Percentiles rank a stretch among this genome's conserved stretches.
These are phyloP conservation scores for Ceriops decandra DNA, from an alignment of 345 rosid species.

Conservation along the genomic window DNA sequence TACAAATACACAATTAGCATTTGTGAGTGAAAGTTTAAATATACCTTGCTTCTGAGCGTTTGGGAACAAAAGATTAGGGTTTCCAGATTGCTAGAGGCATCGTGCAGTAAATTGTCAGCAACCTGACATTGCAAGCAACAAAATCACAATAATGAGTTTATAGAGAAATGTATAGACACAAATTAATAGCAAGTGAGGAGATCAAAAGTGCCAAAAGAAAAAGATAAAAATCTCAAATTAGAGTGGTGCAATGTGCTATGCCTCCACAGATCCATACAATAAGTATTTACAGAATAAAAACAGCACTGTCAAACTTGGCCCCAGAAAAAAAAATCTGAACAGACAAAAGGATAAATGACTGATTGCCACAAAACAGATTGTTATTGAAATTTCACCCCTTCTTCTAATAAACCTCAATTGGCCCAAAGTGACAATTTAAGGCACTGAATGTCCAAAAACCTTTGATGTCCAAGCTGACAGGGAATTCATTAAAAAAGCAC, in stretches of 20 bases:
- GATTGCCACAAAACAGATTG: too few species aligned
- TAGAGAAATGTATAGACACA: background rate
- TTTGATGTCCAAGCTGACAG: too few species aligned
- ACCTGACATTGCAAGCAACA: conserved; percentile 42
- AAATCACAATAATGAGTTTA: conserved; percentile 2
- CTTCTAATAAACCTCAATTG: too few species aligned
- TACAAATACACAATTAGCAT: background rate
- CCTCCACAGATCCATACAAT: background rate
- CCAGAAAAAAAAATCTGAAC: too few species aligned
- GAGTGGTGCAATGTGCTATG: background rate
- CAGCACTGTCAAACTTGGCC: background rate
- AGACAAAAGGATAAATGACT: too few species aligned
- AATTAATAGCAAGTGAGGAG: background rate
- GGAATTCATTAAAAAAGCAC: too few species aligned
- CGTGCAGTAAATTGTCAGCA: conserved; percentile 99
- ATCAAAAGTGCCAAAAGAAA: background rate
- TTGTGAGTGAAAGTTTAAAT: conserved; percentile 8
- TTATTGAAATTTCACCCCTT: too few species aligned
- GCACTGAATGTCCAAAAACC: too few species aligned
- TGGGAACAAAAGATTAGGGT: conserved; percentile 97
- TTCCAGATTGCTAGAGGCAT: conserved; percentile 89
- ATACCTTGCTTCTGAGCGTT: conserved; percentile 99
- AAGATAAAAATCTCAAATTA: background rate
- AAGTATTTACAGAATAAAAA: background rate
- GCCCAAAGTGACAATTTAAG: too few species aligned